Evolutionary conservation across 805 yeast genomes (phyloP).

Genomic region (Saturnispora sanitii): DNA sequence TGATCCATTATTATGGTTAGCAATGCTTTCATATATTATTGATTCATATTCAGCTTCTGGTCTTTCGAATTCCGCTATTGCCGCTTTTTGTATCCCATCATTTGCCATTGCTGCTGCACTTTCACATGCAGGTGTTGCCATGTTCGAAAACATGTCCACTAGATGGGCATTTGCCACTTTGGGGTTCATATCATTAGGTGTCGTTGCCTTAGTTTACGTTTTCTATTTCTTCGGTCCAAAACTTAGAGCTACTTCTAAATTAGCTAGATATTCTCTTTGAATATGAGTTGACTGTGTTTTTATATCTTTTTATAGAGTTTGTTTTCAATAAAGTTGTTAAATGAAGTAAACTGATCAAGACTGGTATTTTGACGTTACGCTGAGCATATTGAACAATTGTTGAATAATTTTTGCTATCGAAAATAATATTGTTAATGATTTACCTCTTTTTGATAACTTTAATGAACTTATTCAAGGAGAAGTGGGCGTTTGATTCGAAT

Average conservation of each 20-base stretch:
- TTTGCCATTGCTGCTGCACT: conserved; percentile 29
- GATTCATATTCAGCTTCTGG: conserved; percentile 28
- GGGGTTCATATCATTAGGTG: conserved; percentile 26
- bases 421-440: too few species aligned
- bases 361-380: too few species aligned
- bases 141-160: conserved; percentile 29
- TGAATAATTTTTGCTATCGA: too few species aligned
- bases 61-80: conserved; percentile 27
- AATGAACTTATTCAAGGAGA: conserved; percentile 8
- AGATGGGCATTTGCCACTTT: conserved; percentile 28
- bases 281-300: neutral
- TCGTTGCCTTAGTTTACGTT: conserved; percentile 26
- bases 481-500: conserved; percentile 5
- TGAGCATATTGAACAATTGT: too few species aligned
- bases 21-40: conserved; percentile 28
- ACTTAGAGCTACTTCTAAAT: conserved; percentile 24
- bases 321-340: too few species aligned
- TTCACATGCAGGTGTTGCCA: conserved; percentile 31
- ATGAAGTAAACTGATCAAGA: too few species aligned
- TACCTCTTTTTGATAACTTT: too few species aligned
- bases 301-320: conserved; percentile 1
- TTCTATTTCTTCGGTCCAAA: conserved; percentile 28
- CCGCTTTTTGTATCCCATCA: conserved; percentile 30
- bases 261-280: conserved; percentile 20
- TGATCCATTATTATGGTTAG: conserved; percentile 29